Conservation (phyloP, 2,329 filamentous ascomycete genomes). For the Aspergillus brasiliensis region DNA sequence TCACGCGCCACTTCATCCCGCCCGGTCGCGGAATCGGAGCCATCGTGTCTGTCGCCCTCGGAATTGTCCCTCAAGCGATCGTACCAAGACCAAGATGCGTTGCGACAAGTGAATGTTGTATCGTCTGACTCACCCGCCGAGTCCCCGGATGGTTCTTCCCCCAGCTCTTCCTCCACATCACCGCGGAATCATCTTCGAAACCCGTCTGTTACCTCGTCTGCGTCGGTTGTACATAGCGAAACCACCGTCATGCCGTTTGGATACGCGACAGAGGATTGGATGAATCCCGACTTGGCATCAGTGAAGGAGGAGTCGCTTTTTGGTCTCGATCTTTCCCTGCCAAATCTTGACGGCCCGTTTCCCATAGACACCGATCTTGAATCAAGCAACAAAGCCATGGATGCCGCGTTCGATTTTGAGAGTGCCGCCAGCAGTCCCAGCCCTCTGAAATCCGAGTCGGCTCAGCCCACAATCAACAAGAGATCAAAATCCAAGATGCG, state of each 20-base stretch:
- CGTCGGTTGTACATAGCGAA: slow-evolving; percentile 43
- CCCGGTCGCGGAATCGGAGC: slow-evolving; percentile 29
- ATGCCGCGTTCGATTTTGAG: slow-evolving; percentile 52
- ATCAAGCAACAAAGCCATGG: slow-evolving; percentile 51
- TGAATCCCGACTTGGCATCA: slow-evolving; percentile 37
- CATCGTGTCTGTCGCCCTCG: slow-evolving; percentile 33
- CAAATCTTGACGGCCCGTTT: slow-evolving; percentile 36
- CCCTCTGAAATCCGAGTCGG: slow-evolving; percentile 37
- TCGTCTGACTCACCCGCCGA: slow-evolving; percentile 47
- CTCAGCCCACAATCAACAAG: slow-evolving; percentile 27
- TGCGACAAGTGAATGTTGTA: slow-evolving; percentile 37
- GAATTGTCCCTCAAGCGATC: slow-evolving; percentile 31
- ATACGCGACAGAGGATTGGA: slow-evolving; percentile 42
- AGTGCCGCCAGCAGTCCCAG: slow-evolving; percentile 52
- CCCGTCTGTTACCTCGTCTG: slow-evolving; percentile 43
- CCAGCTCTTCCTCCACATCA: slow-evolving; percentile 47
- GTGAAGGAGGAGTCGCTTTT: slow-evolving; percentile 45
- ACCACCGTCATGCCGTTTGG: slow-evolving; percentile 36
- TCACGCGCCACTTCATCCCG: slow-evolving; percentile 35
- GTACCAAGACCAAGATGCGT: slow-evolving; percentile 35
- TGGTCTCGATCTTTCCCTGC: slow-evolving; percentile 39
- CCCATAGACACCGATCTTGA: slow-evolving; percentile 43
- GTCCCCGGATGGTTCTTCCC: slow-evolving; percentile 47
- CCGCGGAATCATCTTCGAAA: slow-evolving; percentile 44
- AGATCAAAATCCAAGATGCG: slow-evolving; percentile 30